Evolutionary conservation across 2,329 filamentous ascomycete species (phyloP).

Genomic region (Neonectria sp.): DNA sequence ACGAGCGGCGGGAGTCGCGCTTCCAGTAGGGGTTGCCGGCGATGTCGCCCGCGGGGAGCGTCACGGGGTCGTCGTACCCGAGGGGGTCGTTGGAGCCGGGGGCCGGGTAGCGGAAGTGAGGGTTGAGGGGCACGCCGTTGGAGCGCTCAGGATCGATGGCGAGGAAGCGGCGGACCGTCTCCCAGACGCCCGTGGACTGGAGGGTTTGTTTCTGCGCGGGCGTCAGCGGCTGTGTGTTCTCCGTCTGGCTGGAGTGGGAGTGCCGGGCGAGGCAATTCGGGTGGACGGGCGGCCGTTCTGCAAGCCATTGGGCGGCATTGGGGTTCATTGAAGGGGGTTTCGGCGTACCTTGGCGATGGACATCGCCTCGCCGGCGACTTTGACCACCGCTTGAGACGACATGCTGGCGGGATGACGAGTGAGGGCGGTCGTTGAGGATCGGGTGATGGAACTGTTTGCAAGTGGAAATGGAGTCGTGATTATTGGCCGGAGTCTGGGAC

Average conservation of each 20-base stretch:
- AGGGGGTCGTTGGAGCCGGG: conserved; percentile 58
- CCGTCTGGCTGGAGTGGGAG: conserved; percentile 7
- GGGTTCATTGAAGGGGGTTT: neutral
- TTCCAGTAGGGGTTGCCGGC: conserved; percentile 78
- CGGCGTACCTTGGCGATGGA: conserved; percentile 71
- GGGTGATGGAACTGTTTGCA: conserved; percentile 45
- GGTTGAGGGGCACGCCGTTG: conserved; percentile 92
- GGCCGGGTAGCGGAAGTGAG: conserved; percentile 89
- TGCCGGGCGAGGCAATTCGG: conserved; percentile 37
- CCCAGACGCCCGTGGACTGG: conserved; percentile 91
- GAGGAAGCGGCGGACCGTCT: conserved; percentile 81
- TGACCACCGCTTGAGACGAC: conserved; percentile 73
- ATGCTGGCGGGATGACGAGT: conserved; percentile 60
- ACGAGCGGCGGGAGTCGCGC: conserved; percentile 87
- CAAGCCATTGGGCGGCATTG: conserved; percentile 42
- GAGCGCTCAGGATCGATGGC: conserved; percentile 91
- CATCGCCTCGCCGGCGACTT: conserved; percentile 68
- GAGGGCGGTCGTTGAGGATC: conserved; percentile 45
- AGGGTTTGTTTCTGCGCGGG: conserved; percentile 90
- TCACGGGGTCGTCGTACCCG: conserved; percentile 57
- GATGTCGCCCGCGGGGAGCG: conserved; percentile 72
- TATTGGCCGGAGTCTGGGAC: conserved; percentile 41
- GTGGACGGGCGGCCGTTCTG: conserved; percentile 21
- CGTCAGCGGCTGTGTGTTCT: conserved; percentile 27
- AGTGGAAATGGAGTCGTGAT: conserved; percentile 49